Evolutionary conservation across 495 filamentous ascomycete genomes (phyloP), one percentile per base, ranked within the genome.

Genomic region (Hamigera avellanea): DNA sequence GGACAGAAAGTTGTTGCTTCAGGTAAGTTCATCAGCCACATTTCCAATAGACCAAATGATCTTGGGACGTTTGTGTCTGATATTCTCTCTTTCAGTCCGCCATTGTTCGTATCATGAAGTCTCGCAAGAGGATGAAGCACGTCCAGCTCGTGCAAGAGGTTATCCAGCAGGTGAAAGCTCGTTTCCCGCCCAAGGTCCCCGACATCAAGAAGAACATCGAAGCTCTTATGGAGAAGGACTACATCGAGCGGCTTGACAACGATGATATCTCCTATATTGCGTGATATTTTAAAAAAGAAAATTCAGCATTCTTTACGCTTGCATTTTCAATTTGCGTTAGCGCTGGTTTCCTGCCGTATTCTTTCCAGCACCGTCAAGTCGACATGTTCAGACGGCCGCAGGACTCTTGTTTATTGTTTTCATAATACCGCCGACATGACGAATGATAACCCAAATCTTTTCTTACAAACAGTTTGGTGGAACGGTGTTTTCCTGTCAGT

Each of bases 131-230:
- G 67, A 88, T 95, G 83, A 95, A 93, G 73, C 89, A 99, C 60
- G 75, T 81, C 35, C 78, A 85, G 52, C 76, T 99, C 8, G 86
- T 99, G 29, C 77, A 83, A 48, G 91, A 99, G 63, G 87, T 84
- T 12, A 95, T 99, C 54, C 76, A 76, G 43, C 93, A 96, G 60
- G 93, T 99, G 62, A 82, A 81, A 52, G 74, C 72, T n/a, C 84
- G 91, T 33, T 99, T 99, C 67, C 77, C 83, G 25, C 91, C 93
- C 16, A 89, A 94, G 58, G 70, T 96, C 14, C 68, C 73, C 4
- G 91, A 99, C 46, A 96, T 99, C 73, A 99, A 99, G 67, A 96
- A 94, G 67, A 95, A 89, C 58, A 95, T 99, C 51, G 91, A 99
- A 59, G 93, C 94, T 46, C 70, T 99, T 27, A 82, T 99, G 42